These are phyloP conservation scores for Pichia sp. DNA, from an alignment of 1,139 yeast species.

Conservation along the genomic window DNA sequence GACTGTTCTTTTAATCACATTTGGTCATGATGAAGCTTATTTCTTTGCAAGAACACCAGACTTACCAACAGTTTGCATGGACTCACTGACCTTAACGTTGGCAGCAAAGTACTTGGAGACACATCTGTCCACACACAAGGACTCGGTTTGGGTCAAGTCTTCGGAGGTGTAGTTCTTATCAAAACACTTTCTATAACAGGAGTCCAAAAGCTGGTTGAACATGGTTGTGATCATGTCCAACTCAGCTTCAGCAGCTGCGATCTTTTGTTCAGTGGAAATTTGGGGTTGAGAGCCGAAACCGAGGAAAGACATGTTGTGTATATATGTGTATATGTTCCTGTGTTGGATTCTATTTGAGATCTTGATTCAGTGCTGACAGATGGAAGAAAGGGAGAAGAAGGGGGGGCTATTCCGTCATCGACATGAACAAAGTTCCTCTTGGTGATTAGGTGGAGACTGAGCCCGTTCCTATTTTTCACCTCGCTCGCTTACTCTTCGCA, in stretches of 20 bases:
- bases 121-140: slow-evolving; percentile 93
- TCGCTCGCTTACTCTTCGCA: not conserved
- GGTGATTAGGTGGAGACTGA: not conserved
- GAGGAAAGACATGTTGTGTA: slow-evolving; percentile 54
- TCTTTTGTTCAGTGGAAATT: slow-evolving; percentile 66
- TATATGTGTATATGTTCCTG: not conserved
- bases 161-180: slow-evolving; percentile 62
- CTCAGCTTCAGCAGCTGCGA: slow-evolving; percentile 84
- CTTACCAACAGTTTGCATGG: slow-evolving; percentile 35
- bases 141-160: slow-evolving; percentile 77
- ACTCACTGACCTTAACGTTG: slow-evolving; percentile 91
- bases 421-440: not conserved
- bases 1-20: not conserved
- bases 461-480: slow-evolving; percentile 2
- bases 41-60: slow-evolving; percentile 30
- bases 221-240: slow-evolving; percentile 94
- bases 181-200: slow-evolving; percentile 90
- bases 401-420: not conserved
- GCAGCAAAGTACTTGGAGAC: slow-evolving; percentile 96
- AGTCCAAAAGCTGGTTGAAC: slow-evolving; percentile 82
- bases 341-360: not conserved
- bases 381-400: not conserved
- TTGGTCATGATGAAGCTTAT: not conserved
- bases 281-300: slow-evolving; percentile 76
- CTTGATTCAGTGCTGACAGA: not conserved